These are phyloP conservation scores for Coleophoma crateriformis DNA, from an alignment of 2,329 filamentous ascomycete genomes.

Conservation along the genomic window DNA sequence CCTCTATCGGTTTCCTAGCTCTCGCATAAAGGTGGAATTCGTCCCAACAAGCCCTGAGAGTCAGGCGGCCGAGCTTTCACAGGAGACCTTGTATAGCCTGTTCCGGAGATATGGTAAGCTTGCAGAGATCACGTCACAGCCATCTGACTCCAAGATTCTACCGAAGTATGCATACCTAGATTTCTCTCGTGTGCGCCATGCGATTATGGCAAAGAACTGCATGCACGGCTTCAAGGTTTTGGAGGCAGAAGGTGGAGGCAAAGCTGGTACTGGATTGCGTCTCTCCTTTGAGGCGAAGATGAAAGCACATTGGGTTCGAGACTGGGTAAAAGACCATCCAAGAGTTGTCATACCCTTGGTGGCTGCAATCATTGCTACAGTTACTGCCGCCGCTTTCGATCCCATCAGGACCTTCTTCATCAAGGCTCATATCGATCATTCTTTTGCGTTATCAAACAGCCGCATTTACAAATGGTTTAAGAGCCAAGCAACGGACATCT, in stretches of 20 bases:
- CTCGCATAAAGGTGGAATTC: conserved; percentile 77
- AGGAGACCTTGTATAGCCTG: conserved; percentile 80
- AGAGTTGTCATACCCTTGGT: conserved; percentile 80
- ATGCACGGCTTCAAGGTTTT: conserved; percentile 76
- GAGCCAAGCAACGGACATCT: conserved; percentile 60
- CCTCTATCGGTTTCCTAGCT: conserved; percentile 74
- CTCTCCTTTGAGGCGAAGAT: conserved; percentile 78
- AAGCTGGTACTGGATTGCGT: conserved; percentile 68
- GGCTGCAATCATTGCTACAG: conserved; percentile 72
- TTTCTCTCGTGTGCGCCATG: conserved; percentile 66
- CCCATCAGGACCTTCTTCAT: conserved; percentile 93
- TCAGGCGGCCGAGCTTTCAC: conserved; percentile 70
- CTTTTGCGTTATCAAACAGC: conserved; percentile 69
- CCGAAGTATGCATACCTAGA: conserved; percentile 78
- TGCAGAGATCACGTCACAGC: conserved; percentile 74
- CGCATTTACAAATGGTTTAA: conserved; percentile 76
- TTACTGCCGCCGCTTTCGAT: conserved; percentile 88
- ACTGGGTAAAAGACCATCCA: conserved; percentile 83
- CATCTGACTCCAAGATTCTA: conserved; percentile 77
- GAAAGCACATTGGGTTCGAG: conserved; percentile 74
- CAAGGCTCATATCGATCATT: conserved; percentile 76
- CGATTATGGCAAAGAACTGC: conserved; percentile 87
- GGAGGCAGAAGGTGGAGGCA: conserved; percentile 67
- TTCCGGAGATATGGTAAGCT: conserved; percentile 91
- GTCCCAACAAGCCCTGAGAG: conserved; percentile 66